Base-by-base conservation (phyloP, 73 alveolate species). In the Symbiodinium pilosum region DNA sequence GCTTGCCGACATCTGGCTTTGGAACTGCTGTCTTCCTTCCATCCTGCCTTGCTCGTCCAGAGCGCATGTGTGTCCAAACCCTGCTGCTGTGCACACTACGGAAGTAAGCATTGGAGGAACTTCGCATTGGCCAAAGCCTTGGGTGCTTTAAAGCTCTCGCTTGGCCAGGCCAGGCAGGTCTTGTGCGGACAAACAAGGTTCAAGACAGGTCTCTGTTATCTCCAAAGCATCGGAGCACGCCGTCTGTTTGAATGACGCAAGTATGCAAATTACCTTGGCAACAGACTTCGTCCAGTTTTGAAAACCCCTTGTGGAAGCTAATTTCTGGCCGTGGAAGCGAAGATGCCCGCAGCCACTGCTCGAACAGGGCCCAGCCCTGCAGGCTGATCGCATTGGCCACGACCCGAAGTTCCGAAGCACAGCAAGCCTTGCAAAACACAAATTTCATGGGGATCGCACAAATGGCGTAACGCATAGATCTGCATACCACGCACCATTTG, bases 351-450 rank as follows among this genome's bases (percentile, higher is more conserved):
- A 42, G 95, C 95, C 86, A 89, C 75, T 9, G 87, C 30, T 1
- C 40, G 47, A 28, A 40, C 73, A 26, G 86, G 75, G 26, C 95
- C 71, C 20, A 64, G 81, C 39, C 30, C 51, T 8, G 32, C 28
- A 24, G 97, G 97, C 54, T 43, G 41, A 38, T 91, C 83, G 81
- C 97, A 91, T 34, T 91, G 97, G 54, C 97, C 84, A 18, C 97
- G 97, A 18, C 97, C 97, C 21, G 97, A 91, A 18, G 97, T 91
- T 38, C 97, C 97, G 34, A 91, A 91, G 97, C 97, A 91, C 20
- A 43, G 28, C 44, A 91, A 21, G 54, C 97, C 97, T 91, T 36
- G 36, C 38, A 18, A 64, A 36, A 47, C 14, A 14, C 21, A 47
- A 6, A 47, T 47, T 6, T 47, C 59, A 47, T 47, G 59, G 14